A percentile compares a stretch with the other conserved stretches of the same genome.
phyloP scores from a whole-genome alignment of 352 stramenopile genomes.

The Globisporangium apiculatum region DNA sequence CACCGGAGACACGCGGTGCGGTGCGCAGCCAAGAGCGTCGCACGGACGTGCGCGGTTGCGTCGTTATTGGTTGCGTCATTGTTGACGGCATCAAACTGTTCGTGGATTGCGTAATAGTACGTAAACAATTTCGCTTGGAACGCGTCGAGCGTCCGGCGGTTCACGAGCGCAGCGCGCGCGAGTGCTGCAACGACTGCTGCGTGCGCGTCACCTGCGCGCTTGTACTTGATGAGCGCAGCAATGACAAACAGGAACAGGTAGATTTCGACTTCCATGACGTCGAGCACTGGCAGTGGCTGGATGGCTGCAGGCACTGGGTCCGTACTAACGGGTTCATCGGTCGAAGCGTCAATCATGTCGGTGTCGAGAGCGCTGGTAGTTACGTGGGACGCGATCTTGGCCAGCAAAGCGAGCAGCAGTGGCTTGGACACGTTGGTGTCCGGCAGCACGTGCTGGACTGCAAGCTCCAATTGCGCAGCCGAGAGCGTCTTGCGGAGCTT shows the following conservation, averaged over 20 bases:
- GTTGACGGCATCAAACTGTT: slow-evolving; percentile 27
- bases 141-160: slow-evolving; percentile 69
- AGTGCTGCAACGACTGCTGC: slow-evolving; percentile 45
- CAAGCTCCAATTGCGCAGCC: slow-evolving; percentile 45
- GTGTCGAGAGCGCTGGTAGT: slow-evolving; percentile 23
- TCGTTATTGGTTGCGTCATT: slow-evolving; percentile 9
- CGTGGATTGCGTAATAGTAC: slow-evolving; percentile 72
- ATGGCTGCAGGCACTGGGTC: slow-evolving; percentile 8
- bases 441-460: slow-evolving; percentile 53
- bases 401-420: slow-evolving; percentile 41
- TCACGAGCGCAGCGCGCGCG: slow-evolving; percentile 65
- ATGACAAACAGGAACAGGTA: slow-evolving; percentile 80
- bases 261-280: slow-evolving; percentile 82
- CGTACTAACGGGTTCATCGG: slow-evolving; percentile 12
- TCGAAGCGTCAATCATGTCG: slow-evolving; percentile 49
- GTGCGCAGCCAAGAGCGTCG: slow-evolving; percentile 68
- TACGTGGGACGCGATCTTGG: slow-evolving; percentile 38
- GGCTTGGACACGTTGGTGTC: slow-evolving; percentile 55
- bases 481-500: slow-evolving; percentile 77
- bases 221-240: slow-evolving; percentile 64
- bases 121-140: slow-evolving; percentile 76
- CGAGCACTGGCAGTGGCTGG: slow-evolving; percentile 36
- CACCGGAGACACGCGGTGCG: slow-evolving; percentile 85
- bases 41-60: slow-evolving; percentile 43
- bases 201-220: slow-evolving; percentile 47